Evolutionary conservation across 345 rosid species (phyloP).

Genomic region (Aethionema arabicum): DNA sequence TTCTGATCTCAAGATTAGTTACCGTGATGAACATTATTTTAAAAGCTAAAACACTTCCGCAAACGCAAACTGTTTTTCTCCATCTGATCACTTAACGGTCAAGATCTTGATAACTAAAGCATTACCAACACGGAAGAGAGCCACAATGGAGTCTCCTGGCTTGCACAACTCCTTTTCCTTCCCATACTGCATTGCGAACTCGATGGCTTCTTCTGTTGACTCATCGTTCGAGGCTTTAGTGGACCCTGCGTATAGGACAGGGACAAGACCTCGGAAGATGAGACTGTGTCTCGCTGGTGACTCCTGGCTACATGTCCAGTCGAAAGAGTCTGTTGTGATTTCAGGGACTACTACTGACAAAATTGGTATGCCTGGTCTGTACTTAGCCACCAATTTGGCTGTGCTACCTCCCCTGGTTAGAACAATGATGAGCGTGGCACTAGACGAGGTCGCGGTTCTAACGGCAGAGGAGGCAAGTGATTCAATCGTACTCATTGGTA

Average conservation of each 20-base stretch:
- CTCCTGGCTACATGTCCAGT: conserved; percentile 73
- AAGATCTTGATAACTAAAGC: conserved; percentile 79
- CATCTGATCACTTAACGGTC: conserved; percentile 45
- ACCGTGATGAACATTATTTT: no score
- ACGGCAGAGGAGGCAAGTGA: conserved; percentile 76
- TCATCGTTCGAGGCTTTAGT: conserved; percentile 68
- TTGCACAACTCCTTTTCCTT: conserved; percentile 56
- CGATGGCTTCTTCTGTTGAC: conserved; percentile 74
- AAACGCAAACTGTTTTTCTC: not conserved
- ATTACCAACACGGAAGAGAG: conserved; percentile 65
- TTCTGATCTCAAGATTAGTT: no score
- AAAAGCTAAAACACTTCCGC: no score
- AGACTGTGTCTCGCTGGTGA: conserved; percentile 81
- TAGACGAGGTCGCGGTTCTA: conserved; percentile 65
- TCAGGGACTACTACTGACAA: conserved; percentile 73
- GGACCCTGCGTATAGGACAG: conserved; percentile 64
- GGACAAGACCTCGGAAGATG: conserved; percentile 64
- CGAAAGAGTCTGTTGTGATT: conserved; percentile 61
- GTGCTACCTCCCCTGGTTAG: conserved; percentile 80
- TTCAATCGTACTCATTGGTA: conserved; percentile 82
- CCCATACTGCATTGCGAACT: conserved; percentile 54
- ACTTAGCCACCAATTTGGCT: conserved; percentile 75
- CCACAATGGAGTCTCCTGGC: conserved; percentile 67
- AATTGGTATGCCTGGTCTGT: conserved; percentile 71
- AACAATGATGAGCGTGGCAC: conserved; percentile 62